Conservation (phyloP, 2,329 filamentous ascomycete genomes). For the Fusarium anthophilum region DNA sequence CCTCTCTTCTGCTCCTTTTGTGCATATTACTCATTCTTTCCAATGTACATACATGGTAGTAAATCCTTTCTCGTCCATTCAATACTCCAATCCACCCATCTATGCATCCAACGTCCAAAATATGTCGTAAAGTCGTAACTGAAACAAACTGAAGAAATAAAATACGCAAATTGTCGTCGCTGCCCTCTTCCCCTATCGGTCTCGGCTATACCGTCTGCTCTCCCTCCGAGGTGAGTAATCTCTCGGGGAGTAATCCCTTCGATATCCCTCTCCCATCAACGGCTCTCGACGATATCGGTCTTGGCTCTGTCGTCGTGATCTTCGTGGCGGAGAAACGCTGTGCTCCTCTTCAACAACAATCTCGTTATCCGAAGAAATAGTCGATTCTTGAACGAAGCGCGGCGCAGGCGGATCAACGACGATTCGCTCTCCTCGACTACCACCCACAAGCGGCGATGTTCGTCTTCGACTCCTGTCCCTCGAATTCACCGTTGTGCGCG, state of each 20-base stretch:
- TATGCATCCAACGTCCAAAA: slow-evolving; percentile 18
- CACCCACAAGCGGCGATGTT: slow-evolving; percentile 32
- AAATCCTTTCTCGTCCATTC: neutral
- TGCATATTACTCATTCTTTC: neutral
- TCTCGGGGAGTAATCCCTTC: slow-evolving; percentile 36
- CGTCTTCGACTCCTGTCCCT: slow-evolving; percentile 31
- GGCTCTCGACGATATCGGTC: slow-evolving; percentile 41
- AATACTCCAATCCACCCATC: neutral
- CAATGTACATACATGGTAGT: neutral
- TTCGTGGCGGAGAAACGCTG: slow-evolving; percentile 37
- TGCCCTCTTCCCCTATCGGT: neutral
- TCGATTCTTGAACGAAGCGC: slow-evolving; percentile 39
- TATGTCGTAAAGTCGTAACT: slow-evolving; percentile 29
- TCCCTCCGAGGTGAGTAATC: slow-evolving; percentile 36
- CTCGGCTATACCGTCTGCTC: slow-evolving; percentile 36
- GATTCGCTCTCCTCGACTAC: slow-evolving; percentile 25
- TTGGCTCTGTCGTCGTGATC: slow-evolving; percentile 38
- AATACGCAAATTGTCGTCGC: neutral
- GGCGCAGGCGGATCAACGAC: slow-evolving; percentile 46
- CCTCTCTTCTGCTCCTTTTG: neutral
- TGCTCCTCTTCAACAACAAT: slow-evolving; percentile 51
- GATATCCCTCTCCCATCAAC: slow-evolving; percentile 24
- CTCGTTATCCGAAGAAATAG: slow-evolving; percentile 49
- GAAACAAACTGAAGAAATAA: slow-evolving; percentile 4
- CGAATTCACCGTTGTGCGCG: slow-evolving; percentile 33